phyloP scores from a whole-genome alignment of 176 grass and related monocot genomes.

The Cocos nucifera region DNA sequence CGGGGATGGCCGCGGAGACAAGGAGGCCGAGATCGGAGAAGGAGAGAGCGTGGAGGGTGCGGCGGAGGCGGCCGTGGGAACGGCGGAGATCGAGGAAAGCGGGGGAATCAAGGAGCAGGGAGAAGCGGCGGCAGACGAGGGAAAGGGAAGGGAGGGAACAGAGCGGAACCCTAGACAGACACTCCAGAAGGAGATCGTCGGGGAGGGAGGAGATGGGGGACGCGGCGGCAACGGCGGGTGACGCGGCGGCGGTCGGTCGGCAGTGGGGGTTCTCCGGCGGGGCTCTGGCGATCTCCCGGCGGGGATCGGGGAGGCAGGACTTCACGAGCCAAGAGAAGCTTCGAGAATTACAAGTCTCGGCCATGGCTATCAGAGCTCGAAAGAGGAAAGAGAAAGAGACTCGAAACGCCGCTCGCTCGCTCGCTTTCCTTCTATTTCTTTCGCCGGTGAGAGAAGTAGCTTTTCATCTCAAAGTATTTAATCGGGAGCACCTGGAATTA shows the following conservation, averaged over 20 bases:
- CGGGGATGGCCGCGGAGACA: constrained; percentile 26
- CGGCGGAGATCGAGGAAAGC: constrained; percentile 53
- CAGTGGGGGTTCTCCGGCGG: background rate
- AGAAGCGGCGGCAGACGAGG: constrained; percentile 59
- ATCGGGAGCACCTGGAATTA: too few relatives aligned
- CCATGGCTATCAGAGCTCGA: background rate
- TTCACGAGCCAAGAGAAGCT: constrained; percentile 58
- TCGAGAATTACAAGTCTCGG: constrained; percentile 62
- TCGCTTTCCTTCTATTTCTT: background rate
- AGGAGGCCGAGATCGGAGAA: constrained; percentile 19
- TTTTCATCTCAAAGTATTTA: too few relatives aligned
- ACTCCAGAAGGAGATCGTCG: constrained; percentile 67
- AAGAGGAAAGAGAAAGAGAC: too few relatives aligned
- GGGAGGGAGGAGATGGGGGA: constrained; percentile 35
- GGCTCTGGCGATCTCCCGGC: constrained; percentile 36
- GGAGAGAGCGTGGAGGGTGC: constrained; percentile 42
- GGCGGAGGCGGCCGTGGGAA: constrained; percentile 34
- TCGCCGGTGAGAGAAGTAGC: background rate
- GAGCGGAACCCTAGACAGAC: constrained; percentile 42
- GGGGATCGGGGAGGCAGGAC: constrained; percentile 67
- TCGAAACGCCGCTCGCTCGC: too few relatives aligned
- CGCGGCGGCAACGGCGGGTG: background rate
- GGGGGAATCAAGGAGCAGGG: constrained; percentile 21
- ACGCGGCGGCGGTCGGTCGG: background rate
- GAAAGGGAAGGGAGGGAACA: constrained; percentile 41